phyloP scores from a whole-genome alignment of 306 rosid genomes.

The Citrullus mucosospermus region DNA sequence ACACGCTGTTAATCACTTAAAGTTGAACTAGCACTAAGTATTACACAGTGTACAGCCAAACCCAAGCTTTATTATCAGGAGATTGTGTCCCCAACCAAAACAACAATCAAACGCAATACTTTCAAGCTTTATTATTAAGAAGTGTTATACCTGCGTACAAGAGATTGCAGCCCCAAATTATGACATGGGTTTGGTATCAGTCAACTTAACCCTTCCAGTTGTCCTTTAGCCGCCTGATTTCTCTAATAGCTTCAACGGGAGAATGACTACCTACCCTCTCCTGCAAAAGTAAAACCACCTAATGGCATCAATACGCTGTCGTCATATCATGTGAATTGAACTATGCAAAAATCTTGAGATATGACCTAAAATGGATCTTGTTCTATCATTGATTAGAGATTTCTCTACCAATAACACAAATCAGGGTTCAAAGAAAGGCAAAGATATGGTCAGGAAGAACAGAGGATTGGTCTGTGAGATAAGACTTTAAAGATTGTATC shows the following conservation, averaged over 20 bases:
- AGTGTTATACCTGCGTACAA: not conserved
- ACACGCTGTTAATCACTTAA: not conserved
- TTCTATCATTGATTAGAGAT: not conserved
- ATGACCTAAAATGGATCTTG: not conserved
- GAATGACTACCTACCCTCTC: slow-evolving; percentile 39
- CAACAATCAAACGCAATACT: not conserved
- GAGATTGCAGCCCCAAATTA: not conserved
- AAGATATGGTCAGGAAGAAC: no score
- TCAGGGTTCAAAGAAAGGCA: not conserved
- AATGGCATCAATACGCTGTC: not conserved
- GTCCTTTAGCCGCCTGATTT: slow-evolving; percentile 57
- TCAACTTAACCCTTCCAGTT: slow-evolving; percentile 52
- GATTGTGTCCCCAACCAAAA: not conserved
- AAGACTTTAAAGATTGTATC: not conserved
- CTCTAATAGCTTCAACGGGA: slow-evolving; percentile 54
- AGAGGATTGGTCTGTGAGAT: not conserved
- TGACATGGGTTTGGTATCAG: not conserved
- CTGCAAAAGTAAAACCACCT: slow-evolving; percentile 19
- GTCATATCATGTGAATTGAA: not conserved
- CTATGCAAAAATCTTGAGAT: not conserved
- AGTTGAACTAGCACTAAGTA: not conserved
- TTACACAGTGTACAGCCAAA: not conserved
- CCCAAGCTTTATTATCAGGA: not conserved
- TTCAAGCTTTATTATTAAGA: not conserved
- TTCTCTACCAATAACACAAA: not conserved